These are phyloP conservation scores for Fusarium sp. DNA, from an alignment of 2,329 filamentous ascomycete genomes.

Conservation along the genomic window DNA sequence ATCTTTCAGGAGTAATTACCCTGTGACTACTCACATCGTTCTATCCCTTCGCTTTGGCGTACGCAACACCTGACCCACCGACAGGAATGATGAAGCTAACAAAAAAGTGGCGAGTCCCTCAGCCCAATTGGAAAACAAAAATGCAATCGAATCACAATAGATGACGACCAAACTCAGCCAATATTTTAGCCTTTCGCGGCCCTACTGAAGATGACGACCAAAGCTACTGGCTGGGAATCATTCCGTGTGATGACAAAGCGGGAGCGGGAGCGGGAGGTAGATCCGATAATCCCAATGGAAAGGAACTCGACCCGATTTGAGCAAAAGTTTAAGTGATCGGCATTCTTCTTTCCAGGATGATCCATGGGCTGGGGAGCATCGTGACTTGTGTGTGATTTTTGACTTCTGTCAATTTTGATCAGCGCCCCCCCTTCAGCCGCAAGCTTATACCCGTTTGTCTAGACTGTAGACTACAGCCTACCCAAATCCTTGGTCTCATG, in stretches of 20 bases:
- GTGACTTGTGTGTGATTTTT: not conserved
- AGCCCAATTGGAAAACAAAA: no score
- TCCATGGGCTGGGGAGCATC: not conserved
- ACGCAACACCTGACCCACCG: no score
- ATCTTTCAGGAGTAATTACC: no score
- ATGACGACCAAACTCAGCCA: not conserved
- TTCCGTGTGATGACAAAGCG: slow-evolving; percentile 14
- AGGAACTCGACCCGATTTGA: slow-evolving; percentile 31
- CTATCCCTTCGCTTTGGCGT: no score
- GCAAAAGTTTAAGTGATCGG: slow-evolving; percentile 4
- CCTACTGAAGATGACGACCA: not conserved
- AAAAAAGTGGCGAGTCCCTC: no score
- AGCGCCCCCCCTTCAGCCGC: no score
- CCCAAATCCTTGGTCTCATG: not conserved
- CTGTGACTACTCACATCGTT: no score
- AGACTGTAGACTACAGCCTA: not conserved
- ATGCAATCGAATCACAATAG: no score
- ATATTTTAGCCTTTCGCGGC: slow-evolving; percentile 12
- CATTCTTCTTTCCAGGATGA: not conserved
- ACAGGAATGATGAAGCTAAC: not conserved
- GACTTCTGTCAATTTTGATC: no score
- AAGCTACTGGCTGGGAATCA: slow-evolving; percentile 24
- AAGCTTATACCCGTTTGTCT: no score
- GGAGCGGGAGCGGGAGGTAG: slow-evolving; percentile 36
- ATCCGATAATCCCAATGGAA: slow-evolving; percentile 20